phyloP scores from a whole-genome alignment of 441 rosid species.

The Pelargonium australe region DNA sequence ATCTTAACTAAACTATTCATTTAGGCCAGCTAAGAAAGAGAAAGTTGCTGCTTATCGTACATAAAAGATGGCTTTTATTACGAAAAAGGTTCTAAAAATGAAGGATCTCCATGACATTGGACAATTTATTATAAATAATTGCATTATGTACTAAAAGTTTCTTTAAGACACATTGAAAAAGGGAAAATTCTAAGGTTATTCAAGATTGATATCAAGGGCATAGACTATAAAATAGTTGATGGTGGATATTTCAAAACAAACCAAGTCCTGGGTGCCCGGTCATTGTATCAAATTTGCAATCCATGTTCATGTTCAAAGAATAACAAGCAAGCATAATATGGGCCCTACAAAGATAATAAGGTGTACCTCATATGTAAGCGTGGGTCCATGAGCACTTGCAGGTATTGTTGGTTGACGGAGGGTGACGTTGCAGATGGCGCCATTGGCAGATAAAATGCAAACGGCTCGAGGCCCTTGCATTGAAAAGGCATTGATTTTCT shows the following conservation, averaged over 20 bases:
- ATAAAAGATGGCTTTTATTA: background rate
- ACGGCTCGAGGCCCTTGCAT: slow-evolving; percentile 87
- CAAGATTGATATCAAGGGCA: background rate
- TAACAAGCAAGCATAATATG: background rate
- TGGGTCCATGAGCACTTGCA: slow-evolving; percentile 33
- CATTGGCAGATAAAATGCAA: slow-evolving; percentile 91
- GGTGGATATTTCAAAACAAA: background rate
- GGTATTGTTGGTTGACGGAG: slow-evolving; percentile 54
- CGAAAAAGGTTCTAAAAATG: background rate
- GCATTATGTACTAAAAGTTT: background rate
- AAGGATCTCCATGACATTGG: background rate
- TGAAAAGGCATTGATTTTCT: slow-evolving; percentile 67
- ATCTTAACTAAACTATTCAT: background rate
- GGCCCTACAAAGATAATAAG: slow-evolving; percentile 3
- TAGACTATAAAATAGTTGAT: background rate
- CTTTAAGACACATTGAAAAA: background rate
- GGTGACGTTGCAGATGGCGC: slow-evolving; percentile 74
- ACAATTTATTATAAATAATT: background rate
- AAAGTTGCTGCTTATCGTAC: background rate
- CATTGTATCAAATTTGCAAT: background rate
- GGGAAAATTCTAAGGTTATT: background rate
- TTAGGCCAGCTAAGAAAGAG: background rate
- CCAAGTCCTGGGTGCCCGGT: background rate
- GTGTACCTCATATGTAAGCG: slow-evolving; percentile 73
- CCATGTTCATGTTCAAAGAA: background rate